Evolutionary conservation across 805 yeast species (phyloP).

Genomic region (Saccharomycopsis fibuligera): DNA sequence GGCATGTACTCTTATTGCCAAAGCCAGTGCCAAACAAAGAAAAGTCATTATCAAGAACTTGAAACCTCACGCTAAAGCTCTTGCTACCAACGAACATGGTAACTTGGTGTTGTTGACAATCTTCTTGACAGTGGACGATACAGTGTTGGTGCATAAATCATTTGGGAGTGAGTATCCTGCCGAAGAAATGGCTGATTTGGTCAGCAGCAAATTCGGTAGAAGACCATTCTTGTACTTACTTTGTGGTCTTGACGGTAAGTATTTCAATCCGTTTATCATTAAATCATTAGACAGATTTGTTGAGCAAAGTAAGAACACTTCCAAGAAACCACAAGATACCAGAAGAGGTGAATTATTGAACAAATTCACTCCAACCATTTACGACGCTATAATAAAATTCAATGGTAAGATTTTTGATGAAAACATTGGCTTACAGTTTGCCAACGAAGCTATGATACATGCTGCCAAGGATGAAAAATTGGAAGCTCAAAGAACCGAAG

Average conservation of each 20-base stretch:
- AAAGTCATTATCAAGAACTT: slow-evolving; percentile 66
- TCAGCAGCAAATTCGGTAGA: slow-evolving; percentile 72
- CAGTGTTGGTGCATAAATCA: slow-evolving; percentile 72
- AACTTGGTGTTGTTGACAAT: slow-evolving; percentile 71
- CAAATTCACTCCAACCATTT: slow-evolving; percentile 60
- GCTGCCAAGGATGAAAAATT: slow-evolving; percentile 35
- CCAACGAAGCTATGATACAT: slow-evolving; percentile 65
- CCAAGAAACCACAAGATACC: slow-evolving; percentile 77
- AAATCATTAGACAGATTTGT: slow-evolving; percentile 56
- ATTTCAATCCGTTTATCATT: slow-evolving; percentile 66
- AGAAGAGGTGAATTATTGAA: slow-evolving; percentile 66
- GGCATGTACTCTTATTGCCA: slow-evolving; percentile 72
- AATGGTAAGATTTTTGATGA: slow-evolving; percentile 46
- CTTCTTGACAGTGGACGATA: slow-evolving; percentile 88
- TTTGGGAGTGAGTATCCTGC: slow-evolving; percentile 48
- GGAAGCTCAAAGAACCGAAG: slow-evolving; percentile 34
- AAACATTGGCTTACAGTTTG: slow-evolving; percentile 77
- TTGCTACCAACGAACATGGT: slow-evolving; percentile 83
- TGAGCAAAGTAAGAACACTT: slow-evolving; percentile 52
- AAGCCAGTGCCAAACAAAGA: slow-evolving; percentile 89
- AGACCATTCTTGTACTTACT: slow-evolving; percentile 82
- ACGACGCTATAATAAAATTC: slow-evolving; percentile 47
- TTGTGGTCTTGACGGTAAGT: slow-evolving; percentile 73
- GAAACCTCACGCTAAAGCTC: slow-evolving; percentile 66
- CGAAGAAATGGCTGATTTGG: slow-evolving; percentile 45